Percentiles rank a stretch among this genome's conserved stretches.
Conservation (phyloP, 1,139 yeast genomes). For the Yamadazyma diospyri region DNA sequence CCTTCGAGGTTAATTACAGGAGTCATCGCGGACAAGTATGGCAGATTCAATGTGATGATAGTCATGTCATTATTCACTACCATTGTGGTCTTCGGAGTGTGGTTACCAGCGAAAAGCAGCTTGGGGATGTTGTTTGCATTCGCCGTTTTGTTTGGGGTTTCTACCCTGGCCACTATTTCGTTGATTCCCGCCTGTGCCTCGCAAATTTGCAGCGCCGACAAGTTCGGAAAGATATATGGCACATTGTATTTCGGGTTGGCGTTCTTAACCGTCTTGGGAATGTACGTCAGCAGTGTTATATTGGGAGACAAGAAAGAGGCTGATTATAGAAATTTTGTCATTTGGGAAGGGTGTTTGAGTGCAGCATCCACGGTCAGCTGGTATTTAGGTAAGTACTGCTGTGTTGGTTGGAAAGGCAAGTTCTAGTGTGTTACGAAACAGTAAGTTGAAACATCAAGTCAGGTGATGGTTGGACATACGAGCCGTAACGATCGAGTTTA, state of each 20-base stretch:
- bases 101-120: slow-evolving; percentile 39
- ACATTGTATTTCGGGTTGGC: slow-evolving; percentile 65
- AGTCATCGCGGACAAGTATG: slow-evolving; percentile 43
- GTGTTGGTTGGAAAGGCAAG: slow-evolving; percentile 24
- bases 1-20: slow-evolving; percentile 49
- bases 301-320: slow-evolving; percentile 18
- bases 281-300: slow-evolving; percentile 27
- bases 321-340: slow-evolving; percentile 22
- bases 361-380: slow-evolving; percentile 20
- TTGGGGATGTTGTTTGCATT: slow-evolving; percentile 20
- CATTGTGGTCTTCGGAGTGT: slow-evolving; percentile 38
- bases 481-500: too few species aligned
- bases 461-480: too few species aligned
- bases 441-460: too few species aligned
- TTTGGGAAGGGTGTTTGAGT: slow-evolving; percentile 26
- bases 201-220: slow-evolving; percentile 61
- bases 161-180: slow-evolving; percentile 29
- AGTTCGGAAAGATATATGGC: slow-evolving; percentile 67
- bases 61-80: slow-evolving; percentile 34
- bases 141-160: slow-evolving; percentile 26
- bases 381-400: slow-evolving; percentile 20
- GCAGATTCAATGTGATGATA: slow-evolving; percentile 52
- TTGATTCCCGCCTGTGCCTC: slow-evolving; percentile 46
- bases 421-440: too few species aligned
- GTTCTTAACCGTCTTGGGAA: slow-evolving; percentile 48